Conservation (phyloP, 2,329 filamentous ascomycete genomes). For the Didymella arachidicola region DNA sequence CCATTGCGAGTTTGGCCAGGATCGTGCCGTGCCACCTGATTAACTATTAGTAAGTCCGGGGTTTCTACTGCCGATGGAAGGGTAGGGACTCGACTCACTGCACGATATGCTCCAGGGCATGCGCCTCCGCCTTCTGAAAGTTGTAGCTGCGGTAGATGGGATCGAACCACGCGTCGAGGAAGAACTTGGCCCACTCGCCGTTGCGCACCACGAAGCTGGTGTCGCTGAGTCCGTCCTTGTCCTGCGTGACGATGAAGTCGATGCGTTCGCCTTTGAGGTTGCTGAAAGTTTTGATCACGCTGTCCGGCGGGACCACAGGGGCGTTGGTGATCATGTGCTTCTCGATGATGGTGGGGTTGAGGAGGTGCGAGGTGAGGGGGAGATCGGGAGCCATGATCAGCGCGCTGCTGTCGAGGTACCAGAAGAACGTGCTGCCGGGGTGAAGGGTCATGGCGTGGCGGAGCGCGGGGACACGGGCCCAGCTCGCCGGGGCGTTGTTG, state of each 20-base stretch:
- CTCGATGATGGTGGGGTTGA: conserved; percentile 73
- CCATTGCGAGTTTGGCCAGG: conserved; percentile 83
- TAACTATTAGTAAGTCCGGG: conserved; percentile 50
- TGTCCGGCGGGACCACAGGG: conserved; percentile 91
- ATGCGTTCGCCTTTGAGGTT: conserved; percentile 80
- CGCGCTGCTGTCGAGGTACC: conserved; percentile 84
- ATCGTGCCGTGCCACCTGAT: conserved; percentile 97
- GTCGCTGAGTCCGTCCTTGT: conserved; percentile 77
- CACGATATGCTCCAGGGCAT: conserved; percentile 75
- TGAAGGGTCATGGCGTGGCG: conserved; percentile 86
- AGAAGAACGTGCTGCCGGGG: conserved; percentile 81
- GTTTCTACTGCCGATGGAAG: no score
- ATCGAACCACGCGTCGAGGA: conserved; percentile 95
- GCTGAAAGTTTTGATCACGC: conserved; percentile 92
- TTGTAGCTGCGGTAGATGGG: conserved; percentile 93
- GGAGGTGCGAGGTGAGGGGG: conserved; percentile 74
- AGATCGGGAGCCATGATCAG: conserved; percentile 85
- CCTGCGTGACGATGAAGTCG: conserved; percentile 84
- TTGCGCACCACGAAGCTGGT: conserved; percentile 81
- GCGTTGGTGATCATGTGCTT: conserved; percentile 82
- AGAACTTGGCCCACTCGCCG: conserved; percentile 90
- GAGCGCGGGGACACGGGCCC: conserved; percentile 82
- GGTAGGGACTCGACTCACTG: conserved; percentile 51
- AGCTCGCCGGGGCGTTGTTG: conserved; percentile 63
- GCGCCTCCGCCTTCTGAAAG: conserved; percentile 91